Percentiles rank a stretch among this genome's conserved stretches.
These are phyloP conservation scores for Picea abies DNA, from an alignment of 83 land plant species.

Conservation along the genomic window DNA sequence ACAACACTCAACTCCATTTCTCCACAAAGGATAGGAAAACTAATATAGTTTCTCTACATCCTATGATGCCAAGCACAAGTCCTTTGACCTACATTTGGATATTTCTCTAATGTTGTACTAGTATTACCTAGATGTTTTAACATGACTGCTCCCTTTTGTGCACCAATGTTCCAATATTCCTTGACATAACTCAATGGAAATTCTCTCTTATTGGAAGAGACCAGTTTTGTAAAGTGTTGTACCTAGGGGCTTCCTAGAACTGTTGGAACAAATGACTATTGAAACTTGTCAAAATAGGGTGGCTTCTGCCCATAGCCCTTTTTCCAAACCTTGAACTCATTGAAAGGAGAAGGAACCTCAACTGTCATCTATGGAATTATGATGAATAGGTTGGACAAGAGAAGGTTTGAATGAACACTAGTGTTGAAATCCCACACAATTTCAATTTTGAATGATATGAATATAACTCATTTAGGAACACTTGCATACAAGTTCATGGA, in stretches of 20 bases:
- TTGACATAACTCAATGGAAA: not conserved
- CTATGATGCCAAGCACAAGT: not conserved
- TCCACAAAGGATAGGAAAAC: not conserved
- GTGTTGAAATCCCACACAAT: no score
- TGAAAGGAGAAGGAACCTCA: no score
- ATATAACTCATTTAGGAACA: no score
- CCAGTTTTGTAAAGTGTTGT: slow-evolving; percentile 3
- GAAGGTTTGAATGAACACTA: no score
- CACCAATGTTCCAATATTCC: not conserved
- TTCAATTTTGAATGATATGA: no score
- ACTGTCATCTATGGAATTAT: no score
- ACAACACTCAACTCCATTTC: not conserved
- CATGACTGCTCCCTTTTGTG: not conserved
- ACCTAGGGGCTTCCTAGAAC: not conserved
- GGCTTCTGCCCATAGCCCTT: no score
- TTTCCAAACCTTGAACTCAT: no score
- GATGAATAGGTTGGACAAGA: no score
- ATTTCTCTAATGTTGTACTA: not conserved
- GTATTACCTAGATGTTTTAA: not conserved
- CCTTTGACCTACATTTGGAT: not conserved
- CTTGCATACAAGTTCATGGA: no score
- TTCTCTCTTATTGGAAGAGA: not conserved
- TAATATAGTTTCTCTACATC: not conserved
- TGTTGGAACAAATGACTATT: not conserved
- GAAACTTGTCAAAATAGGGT: no score